Evolutionary conservation across 2,329 filamentous ascomycete species (phyloP).

Genomic region (Orbilia quercus): DNA sequence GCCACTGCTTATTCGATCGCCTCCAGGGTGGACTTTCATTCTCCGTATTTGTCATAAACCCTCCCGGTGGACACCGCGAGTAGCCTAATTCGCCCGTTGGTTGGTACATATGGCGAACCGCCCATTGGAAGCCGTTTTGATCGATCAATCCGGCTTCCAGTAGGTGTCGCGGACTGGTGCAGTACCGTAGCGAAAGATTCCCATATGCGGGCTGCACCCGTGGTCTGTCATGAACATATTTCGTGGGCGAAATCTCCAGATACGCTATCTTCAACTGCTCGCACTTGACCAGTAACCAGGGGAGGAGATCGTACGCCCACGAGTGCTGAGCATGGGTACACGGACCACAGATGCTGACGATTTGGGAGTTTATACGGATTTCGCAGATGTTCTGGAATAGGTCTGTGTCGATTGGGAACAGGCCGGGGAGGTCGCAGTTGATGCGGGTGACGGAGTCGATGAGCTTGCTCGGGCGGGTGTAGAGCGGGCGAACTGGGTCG

Average conservation of each 20-base stretch:
- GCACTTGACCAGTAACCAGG: constrained; percentile 17
- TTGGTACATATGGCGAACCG: background rate
- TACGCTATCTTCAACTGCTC: constrained; percentile 14
- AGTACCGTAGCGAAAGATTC: background rate
- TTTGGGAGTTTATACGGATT: constrained; percentile 18
- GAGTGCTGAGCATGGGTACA: constrained; percentile 4
- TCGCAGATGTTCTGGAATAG: constrained; percentile 26
- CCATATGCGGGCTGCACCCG: background rate
- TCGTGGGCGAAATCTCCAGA: background rate
- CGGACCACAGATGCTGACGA: constrained; percentile 20
- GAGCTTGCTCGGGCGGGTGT: constrained; percentile 12
- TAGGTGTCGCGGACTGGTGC: background rate
- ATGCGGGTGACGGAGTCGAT: constrained; percentile 22
- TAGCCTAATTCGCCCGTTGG: background rate
- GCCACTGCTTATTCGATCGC: too few species aligned
- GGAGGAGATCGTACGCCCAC: constrained; percentile 34
- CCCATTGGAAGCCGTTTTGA: background rate
- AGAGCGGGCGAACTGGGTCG: constrained; percentile 26
- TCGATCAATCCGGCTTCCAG: background rate
- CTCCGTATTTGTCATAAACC: too few species aligned
- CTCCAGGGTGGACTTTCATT: too few species aligned
- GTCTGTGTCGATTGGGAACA: constrained; percentile 7
- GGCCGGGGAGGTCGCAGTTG: constrained; percentile 5
- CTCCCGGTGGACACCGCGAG: too few species aligned
- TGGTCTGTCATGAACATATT: background rate